These are phyloP conservation scores for Pseudogymnoascus sp. DNA, from an alignment of 2,329 filamentous ascomycete species.

Conservation along the genomic window DNA sequence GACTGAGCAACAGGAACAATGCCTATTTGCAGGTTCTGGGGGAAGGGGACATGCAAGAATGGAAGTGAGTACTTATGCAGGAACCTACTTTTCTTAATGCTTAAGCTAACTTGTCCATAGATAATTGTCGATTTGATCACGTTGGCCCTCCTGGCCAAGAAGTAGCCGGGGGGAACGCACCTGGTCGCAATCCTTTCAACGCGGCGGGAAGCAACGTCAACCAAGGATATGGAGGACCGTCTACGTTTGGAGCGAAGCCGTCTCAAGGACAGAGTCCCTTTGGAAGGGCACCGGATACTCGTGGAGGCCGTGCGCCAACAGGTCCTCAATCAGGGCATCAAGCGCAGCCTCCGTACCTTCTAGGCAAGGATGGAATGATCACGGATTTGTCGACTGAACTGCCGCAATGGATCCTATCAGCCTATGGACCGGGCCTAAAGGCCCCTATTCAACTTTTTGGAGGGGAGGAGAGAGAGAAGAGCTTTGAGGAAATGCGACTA, in stretches of 20 bases:
- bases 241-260: slow-evolving; percentile 8
- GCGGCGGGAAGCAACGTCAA: slow-evolving; percentile 16
- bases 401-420: slow-evolving; percentile 78
- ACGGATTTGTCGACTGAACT: slow-evolving; percentile 61
- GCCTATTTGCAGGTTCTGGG: slow-evolving; percentile 50
- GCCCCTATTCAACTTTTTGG: slow-evolving; percentile 79
- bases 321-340: slow-evolving; percentile 3
- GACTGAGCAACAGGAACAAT: slow-evolving; percentile 34
- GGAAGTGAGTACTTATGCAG: slow-evolving; percentile 41
- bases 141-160: slow-evolving; percentile 9
- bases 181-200: slow-evolving; percentile 13
- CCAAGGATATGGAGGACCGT: slow-evolving; percentile 5
- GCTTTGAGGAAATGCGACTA: slow-evolving; percentile 79
- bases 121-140: slow-evolving; percentile 47
- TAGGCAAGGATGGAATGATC: slow-evolving; percentile 44
- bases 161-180: background rate
- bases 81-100: background rate
- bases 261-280: slow-evolving; percentile 14
- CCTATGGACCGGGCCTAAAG: slow-evolving; percentile 71
- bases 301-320: slow-evolving; percentile 10
- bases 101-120: slow-evolving; percentile 27
- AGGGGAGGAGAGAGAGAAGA: slow-evolving; percentile 70
- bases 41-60: slow-evolving; percentile 56
- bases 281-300: background rate
- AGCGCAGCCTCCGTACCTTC: slow-evolving; percentile 18